phyloP scores from a whole-genome alignment of 2,329 filamentous ascomycete genomes.

The Alternaria ethzedia region DNA sequence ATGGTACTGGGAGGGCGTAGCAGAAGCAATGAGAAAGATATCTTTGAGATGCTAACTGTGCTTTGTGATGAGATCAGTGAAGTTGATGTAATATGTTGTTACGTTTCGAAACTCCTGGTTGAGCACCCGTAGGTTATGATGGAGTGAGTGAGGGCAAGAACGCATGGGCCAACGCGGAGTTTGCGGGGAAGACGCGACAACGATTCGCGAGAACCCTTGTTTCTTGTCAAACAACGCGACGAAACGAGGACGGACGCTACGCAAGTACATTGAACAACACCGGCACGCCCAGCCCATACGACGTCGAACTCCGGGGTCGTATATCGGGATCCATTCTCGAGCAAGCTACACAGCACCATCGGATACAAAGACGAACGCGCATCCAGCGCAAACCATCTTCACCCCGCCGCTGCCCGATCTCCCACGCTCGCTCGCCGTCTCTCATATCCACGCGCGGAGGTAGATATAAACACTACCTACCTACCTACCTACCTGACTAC shows the following conservation, averaged over 20 bases:
- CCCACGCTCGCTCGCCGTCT: neutral
- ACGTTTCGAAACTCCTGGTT: neutral
- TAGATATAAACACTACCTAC: neutral
- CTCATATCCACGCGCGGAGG: neutral
- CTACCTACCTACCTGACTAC: neutral
- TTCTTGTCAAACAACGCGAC: neutral
- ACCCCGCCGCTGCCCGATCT: neutral
- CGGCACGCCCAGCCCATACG: neutral
- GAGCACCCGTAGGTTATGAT: neutral
- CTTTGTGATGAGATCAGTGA: neutral
- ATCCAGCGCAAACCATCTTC: neutral
- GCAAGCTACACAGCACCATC: neutral
- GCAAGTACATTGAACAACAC: neutral
- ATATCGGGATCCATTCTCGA: neutral
- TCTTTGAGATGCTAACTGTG: constrained; percentile 13
- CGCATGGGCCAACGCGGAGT: constrained; percentile 14
- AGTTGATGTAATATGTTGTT: neutral
- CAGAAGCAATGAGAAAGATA: constrained; percentile 13
- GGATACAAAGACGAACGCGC: no score
- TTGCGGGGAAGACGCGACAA: constrained; percentile 16
- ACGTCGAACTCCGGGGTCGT: neutral
- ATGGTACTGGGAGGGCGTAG: constrained; percentile 1
- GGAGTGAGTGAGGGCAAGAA: neutral
- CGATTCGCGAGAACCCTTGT: constrained; percentile 1
- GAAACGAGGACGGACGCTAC: neutral